Conservation (phyloP, 805 yeast genomes). For the Clavispora phyllophila region DNA sequence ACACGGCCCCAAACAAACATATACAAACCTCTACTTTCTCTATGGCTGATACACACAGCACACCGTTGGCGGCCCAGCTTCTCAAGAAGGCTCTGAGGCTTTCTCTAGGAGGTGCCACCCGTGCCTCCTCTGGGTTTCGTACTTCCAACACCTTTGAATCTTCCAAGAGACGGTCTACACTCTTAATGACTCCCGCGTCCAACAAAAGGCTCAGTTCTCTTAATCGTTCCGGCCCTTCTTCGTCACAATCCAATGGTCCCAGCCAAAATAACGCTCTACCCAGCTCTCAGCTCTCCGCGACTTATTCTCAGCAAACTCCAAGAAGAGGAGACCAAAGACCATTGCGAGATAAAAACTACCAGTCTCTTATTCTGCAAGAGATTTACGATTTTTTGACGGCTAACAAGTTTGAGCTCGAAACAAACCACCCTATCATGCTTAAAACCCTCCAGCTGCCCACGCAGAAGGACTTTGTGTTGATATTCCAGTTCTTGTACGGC, state of each 20-base stretch:
- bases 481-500: slow-evolving; percentile 76
- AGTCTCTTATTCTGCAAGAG: slow-evolving; percentile 58
- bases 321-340: slow-evolving; percentile 62
- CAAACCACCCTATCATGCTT: slow-evolving; percentile 61
- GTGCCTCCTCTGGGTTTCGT: slow-evolving; percentile 13
- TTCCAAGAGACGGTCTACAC: slow-evolving; percentile 24
- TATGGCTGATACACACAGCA: slow-evolving; percentile 9
- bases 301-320: background rate
- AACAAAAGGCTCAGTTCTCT: slow-evolving; percentile 15
- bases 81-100: slow-evolving; percentile 13
- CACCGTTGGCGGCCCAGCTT: slow-evolving; percentile 13
- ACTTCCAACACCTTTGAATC: slow-evolving; percentile 16
- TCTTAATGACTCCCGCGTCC: slow-evolving; percentile 32
- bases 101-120: slow-evolving; percentile 16
- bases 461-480: slow-evolving; percentile 73
- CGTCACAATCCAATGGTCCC: slow-evolving; percentile 3
- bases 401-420: slow-evolving; percentile 69
- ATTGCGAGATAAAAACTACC: slow-evolving; percentile 66
- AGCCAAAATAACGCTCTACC: slow-evolving; percentile 13
- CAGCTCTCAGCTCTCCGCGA: slow-evolving; percentile 4
- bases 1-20: slow-evolving; percentile 1
- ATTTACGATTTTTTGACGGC: slow-evolving; percentile 57
- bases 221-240: slow-evolving; percentile 2
- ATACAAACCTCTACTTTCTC: background rate
- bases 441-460: slow-evolving; percentile 73